Evolutionary conservation across 345 rosid species (phyloP).

Genomic region (Rhodamnia argentea): DNA sequence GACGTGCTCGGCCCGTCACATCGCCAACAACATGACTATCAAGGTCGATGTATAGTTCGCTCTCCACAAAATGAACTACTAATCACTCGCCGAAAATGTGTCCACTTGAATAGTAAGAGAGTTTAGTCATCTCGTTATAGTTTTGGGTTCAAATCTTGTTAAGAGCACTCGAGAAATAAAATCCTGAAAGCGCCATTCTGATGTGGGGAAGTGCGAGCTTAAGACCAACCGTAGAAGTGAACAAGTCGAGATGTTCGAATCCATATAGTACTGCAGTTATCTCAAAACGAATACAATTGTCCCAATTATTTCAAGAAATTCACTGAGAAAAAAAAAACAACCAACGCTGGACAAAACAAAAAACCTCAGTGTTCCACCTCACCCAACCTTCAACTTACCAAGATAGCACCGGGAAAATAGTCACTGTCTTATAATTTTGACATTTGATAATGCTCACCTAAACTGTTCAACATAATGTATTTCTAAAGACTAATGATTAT

Average conservation of each 20-base stretch:
- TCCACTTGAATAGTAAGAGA: neutral
- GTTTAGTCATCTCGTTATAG: neutral
- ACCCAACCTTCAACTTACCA: neutral
- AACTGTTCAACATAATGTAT: neutral
- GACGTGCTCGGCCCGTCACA: neutral
- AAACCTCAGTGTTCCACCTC: neutral
- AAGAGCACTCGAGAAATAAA: neutral
- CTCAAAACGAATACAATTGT: neutral
- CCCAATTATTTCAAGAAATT: neutral
- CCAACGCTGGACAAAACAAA: neutral
- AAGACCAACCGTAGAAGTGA: neutral
- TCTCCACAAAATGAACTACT: neutral
- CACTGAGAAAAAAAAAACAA: neutral
- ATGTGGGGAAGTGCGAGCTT: neutral
- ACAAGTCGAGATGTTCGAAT: neutral
- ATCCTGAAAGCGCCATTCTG: neutral
- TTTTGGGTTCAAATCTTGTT: neutral
- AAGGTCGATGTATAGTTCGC: neutral
- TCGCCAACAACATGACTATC: neutral
- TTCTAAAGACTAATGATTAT: neutral
- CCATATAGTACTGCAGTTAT: neutral
- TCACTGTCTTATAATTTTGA: neutral
- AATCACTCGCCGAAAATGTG: neutral
- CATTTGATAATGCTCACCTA: neutral
- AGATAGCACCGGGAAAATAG: neutral